phyloP scores from a whole-genome alignment of 2,329 filamentous ascomycete species.

The Fusarium lateritium region DNA sequence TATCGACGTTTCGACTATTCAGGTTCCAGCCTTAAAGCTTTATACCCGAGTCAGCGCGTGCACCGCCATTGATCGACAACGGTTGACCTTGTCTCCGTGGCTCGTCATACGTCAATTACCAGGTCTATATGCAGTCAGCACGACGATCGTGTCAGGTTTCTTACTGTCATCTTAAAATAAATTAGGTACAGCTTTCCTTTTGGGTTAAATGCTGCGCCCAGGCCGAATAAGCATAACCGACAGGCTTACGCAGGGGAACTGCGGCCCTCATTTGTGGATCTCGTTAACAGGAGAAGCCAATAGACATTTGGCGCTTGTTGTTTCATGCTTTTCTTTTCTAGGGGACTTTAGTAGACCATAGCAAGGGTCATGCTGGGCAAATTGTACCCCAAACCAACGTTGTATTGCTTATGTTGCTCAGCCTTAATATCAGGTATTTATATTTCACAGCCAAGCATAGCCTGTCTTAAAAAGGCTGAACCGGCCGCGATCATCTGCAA shows the following conservation, averaged over 20 bases:
- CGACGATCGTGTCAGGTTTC: conserved; percentile 1
- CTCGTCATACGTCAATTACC: conserved; percentile 7
- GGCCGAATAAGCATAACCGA: background rate
- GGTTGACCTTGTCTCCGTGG: background rate
- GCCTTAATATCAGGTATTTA: too few species aligned
- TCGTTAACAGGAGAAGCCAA: background rate
- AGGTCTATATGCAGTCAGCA: conserved; percentile 3
- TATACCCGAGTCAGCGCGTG: background rate
- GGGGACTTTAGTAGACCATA: too few species aligned
- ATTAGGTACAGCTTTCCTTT: background rate
- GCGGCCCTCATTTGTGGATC: background rate
- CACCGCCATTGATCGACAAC: conserved; percentile 10
- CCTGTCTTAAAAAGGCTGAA: too few species aligned
- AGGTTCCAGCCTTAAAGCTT: fast-evolving
- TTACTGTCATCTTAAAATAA: background rate
- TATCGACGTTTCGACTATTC: too few species aligned
- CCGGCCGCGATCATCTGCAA: too few species aligned
- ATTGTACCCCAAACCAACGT: too few species aligned
- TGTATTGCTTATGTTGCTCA: too few species aligned
- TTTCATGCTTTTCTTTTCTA: background rate
- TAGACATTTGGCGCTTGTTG: background rate
- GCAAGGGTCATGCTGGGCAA: too few species aligned
- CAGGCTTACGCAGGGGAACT: too few species aligned
- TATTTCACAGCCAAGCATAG: too few species aligned
- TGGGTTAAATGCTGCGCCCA: conserved; percentile 6